Conservation (phyloP, 139 green algal genomes). For the Penium margaritaceum region DNA sequence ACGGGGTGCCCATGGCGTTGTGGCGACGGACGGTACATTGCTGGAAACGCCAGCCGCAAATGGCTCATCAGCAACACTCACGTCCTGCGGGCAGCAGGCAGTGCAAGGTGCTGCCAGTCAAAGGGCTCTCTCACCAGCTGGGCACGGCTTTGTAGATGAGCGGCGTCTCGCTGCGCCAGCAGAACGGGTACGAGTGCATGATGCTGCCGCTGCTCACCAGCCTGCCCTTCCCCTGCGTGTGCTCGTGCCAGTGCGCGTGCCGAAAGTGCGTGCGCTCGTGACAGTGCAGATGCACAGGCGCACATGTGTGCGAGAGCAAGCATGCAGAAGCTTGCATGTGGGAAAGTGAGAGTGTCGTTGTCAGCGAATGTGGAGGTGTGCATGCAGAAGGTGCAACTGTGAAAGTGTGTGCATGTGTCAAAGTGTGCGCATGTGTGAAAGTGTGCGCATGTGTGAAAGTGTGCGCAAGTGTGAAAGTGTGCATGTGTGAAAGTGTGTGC, state of each 20-base stretch:
- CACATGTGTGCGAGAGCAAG: not conserved
- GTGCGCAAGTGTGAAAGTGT: not conserved
- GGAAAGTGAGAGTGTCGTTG: not conserved
- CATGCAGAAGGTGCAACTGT: not conserved
- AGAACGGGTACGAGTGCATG: conserved; percentile 92
- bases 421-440: too few relatives aligned
- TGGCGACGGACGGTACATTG: not conserved
- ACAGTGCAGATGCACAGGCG: not conserved
- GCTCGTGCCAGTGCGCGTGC: not conserved
- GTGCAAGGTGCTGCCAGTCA: too few relatives aligned
- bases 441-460: not conserved
- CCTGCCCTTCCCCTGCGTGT: conserved; percentile 51
- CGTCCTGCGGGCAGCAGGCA: too few relatives aligned
- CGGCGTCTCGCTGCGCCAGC: conserved; percentile 92
- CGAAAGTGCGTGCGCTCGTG: not conserved
- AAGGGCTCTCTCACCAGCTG: conserved; percentile 60
- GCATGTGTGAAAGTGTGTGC: not conserved
- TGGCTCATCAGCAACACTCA: too few relatives aligned
- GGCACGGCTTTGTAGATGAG: conserved; percentile 74
- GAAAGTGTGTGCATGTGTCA: not conserved
- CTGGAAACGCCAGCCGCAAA: too few relatives aligned
- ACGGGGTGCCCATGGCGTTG: not conserved
- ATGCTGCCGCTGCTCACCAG: conserved; percentile 67
- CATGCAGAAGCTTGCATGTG: not conserved
- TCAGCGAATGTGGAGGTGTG: too few relatives aligned